Base-by-base conservation (phyloP, 139 green algal species). In the Parachlorella kessleri region DNA sequence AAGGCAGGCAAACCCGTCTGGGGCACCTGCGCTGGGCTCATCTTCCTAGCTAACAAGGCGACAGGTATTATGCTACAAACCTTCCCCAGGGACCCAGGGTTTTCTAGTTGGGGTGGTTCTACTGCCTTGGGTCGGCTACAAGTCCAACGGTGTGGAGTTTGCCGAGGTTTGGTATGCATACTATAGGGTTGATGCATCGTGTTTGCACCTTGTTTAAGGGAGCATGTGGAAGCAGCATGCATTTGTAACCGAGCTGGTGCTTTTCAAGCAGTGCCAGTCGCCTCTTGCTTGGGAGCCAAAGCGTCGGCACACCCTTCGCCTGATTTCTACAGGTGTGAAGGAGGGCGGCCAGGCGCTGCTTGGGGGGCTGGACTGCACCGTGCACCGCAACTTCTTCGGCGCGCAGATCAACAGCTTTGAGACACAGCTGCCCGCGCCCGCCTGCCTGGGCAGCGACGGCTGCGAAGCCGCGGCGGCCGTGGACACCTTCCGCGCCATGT, bases 341-440 rank as follows among this genome's bases (percentile, higher is more conserved):
- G 73, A 95, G 81, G 97, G 97, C 8, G 97, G 97, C 1, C 97
- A 99, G 83, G 85, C 89, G 26, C 84, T 99, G 28, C 75, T 99
- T 24, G 97, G 96, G 10, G 95, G 96, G 0, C 87, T 99, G 55
- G 91, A 99, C 86, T 92, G 95, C 80, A 88, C 72, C 9, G 97
- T 99, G 33, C 90, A 92, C 21, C 90, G 97, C 38, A 99, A 99
- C 87, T 99, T 99, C 87, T 99, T 99, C 74, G 97, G 97, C 1
- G 90, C 92, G 69, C 89, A 97, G 92, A 91, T 99, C 38, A 94
- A 98, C 85, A 97, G 89, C 84, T 99, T 99, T 85, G 96, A 99
- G 76, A 91, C 92, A 6, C 79, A 89, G 74, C 85, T 99, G 30
- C 75, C 82, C 18, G 86, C 85, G 6, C 95, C 94, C 0, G 48